These are phyloP conservation scores for Neoarthrinium moseri DNA, from an alignment of 2,329 filamentous ascomycete genomes.

Conservation along the genomic window DNA sequence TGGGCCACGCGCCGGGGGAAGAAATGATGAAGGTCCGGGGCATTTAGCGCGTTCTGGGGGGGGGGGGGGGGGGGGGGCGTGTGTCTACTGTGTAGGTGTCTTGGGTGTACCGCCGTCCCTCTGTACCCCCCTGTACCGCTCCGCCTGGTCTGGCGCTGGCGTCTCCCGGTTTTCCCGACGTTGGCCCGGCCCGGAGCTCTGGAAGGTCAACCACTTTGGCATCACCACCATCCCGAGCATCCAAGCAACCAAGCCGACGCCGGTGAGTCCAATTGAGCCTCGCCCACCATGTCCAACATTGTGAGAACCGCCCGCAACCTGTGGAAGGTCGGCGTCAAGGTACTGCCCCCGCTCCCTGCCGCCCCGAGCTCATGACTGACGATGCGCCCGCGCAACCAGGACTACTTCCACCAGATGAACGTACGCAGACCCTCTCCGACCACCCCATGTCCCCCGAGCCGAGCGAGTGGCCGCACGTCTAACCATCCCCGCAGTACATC, in stretches of 20 bases:
- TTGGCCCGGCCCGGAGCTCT: conserved; percentile 2
- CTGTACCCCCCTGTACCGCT: background rate
- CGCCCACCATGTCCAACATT: conserved; percentile 81
- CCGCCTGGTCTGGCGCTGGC: background rate
- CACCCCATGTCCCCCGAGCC: conserved; percentile 14
- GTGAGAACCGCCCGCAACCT: conserved; percentile 83
- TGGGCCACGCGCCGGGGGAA: conserved; percentile 2
- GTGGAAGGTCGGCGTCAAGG: conserved; percentile 85
- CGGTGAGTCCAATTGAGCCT: conserved; percentile 31
- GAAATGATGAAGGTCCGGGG: too few relatives aligned
- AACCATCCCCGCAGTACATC: conserved; percentile 47
- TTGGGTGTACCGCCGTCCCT: too few relatives aligned
- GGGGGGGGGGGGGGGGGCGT: too few relatives aligned
- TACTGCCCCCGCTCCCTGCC: conserved; percentile 34
- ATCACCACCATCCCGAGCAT: conserved; percentile 11
- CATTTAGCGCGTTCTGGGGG: too few relatives aligned
- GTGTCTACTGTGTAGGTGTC: too few relatives aligned
- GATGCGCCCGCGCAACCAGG: conserved; percentile 57
- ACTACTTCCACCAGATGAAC: conserved; percentile 89
- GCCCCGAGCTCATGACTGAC: conserved; percentile 32
- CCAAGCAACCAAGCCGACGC: conserved; percentile 14
- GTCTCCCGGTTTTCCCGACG: background rate
- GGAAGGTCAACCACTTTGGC: background rate
- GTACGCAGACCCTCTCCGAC: conserved; percentile 54
- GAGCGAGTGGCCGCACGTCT: conserved; percentile 13